Conservation (phyloP, 1,284 basidiomycete species). For the Coniferiporia sulphurascens region DNA sequence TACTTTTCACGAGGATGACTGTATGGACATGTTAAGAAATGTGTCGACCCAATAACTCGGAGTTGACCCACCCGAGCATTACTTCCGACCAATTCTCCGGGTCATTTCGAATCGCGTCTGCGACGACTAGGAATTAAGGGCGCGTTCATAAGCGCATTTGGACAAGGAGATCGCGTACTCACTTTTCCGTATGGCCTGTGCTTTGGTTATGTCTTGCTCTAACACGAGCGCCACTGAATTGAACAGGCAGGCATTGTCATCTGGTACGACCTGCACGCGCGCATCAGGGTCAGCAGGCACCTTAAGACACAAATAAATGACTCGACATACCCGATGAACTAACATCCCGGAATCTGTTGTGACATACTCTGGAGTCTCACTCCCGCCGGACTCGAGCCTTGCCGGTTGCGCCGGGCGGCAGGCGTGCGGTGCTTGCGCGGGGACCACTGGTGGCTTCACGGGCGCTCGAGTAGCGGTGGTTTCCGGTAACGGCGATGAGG, state of each 20-base stretch:
- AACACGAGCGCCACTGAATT: slow-evolving; percentile 81
- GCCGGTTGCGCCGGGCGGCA: neutral
- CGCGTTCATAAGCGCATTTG: neutral
- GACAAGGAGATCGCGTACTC: slow-evolving; percentile 23
- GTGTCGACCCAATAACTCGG: neutral
- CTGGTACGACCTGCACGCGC: slow-evolving; percentile 69
- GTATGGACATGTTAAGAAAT: slow-evolving; percentile 5
- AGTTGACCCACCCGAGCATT: slow-evolving; percentile 66
- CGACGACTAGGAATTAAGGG: slow-evolving; percentile 55
- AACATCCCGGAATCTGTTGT: slow-evolving; percentile 56
- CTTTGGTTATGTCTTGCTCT: slow-evolving; percentile 70
- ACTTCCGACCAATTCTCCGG: slow-evolving; percentile 74
- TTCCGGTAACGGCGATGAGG: slow-evolving; percentile 17
- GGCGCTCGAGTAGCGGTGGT: neutral
- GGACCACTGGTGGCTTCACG: slow-evolving; percentile 20
- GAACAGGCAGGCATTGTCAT: slow-evolving; percentile 93
- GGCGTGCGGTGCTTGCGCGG: slow-evolving; percentile 21
- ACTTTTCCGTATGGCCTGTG: slow-evolving; percentile 64
- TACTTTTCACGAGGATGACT: slow-evolving; percentile 74
- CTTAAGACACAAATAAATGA: neutral
- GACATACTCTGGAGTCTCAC: slow-evolving; percentile 50
- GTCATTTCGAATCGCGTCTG: slow-evolving; percentile 70
- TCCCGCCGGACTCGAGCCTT: neutral
- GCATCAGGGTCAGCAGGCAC: too few species aligned
- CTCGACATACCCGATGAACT: slow-evolving; percentile 56